Evolutionary conservation across 2,329 filamentous ascomycete genomes (phyloP), one percentile per base, ranked within the genome.

Genomic region (Paecilomyces sp.): DNA sequence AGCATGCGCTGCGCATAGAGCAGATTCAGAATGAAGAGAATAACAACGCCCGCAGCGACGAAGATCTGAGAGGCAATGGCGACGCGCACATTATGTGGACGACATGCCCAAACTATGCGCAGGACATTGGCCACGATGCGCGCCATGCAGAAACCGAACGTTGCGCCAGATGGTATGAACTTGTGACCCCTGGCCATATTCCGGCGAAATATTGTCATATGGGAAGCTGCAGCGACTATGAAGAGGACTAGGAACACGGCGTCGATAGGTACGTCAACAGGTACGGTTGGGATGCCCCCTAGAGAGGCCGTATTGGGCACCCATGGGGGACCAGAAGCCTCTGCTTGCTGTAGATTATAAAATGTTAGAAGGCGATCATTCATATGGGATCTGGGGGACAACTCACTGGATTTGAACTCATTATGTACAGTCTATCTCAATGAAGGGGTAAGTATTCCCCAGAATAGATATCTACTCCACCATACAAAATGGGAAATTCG

Each of bases 21-120:
- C 51, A 95, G 76, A 75, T 96, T 94, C 74, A 91, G 78, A 67
- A 93, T 76, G 73, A 90, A 93, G 28, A 95, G 77, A 7, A 95
- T 74, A 34, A 95, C 71, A 15, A 92, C 85, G 51, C 90, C 91
- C 0, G 88, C 87, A 53, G 86, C 84, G 60, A 90, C 84, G 66
- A 94, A 86, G 68, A 94, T 83, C 64, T 80, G 80, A 3, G 89
- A 84, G 0, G 83, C 82, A 55, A 86, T 82, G 2, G 77, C 81
- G 3, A 86, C 68, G 9, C 66, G 68, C 34, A 82, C 66, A 61
- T 82, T 80, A 11, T 52, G 64, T 57, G 66, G 74, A 61, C 73
- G 67, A 33, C 68, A 73, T 7, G 87, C 85, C 82, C 81, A 84
- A n/a, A 74, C 80, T 3, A 84, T 82, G 9, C 82, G 78, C 57